Percentiles rank a stretch among this genome's conserved stretches.
These are phyloP conservation scores for Capronia coronata DNA, from an alignment of 2,329 filamentous ascomycete genomes.

Conservation along the genomic window DNA sequence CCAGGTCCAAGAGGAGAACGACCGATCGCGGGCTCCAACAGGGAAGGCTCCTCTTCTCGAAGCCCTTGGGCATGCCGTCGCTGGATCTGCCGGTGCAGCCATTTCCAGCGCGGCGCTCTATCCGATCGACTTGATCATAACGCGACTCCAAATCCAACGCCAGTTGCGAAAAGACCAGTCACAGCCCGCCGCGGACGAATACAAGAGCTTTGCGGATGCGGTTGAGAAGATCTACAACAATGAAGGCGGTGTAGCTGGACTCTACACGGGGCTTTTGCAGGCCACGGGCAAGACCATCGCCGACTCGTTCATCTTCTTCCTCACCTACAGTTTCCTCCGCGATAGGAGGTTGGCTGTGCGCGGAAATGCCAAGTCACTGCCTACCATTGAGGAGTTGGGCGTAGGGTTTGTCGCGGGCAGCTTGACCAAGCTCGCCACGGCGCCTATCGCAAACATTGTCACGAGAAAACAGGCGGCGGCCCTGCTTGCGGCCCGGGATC, in stretches of 20 bases:
- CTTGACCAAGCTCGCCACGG: slow-evolving; percentile 67
- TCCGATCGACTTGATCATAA: slow-evolving; percentile 74
- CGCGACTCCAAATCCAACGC: slow-evolving; percentile 72
- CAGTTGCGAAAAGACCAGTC: slow-evolving; percentile 42
- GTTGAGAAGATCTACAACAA: slow-evolving; percentile 61
- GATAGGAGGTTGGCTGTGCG: slow-evolving; percentile 37
- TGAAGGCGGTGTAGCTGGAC: slow-evolving; percentile 63
- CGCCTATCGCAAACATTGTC: slow-evolving; percentile 74
- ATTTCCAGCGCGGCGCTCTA: slow-evolving; percentile 74
- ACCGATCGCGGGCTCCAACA: slow-evolving; percentile 30
- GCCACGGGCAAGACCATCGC: slow-evolving; percentile 62
- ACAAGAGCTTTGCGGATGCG: slow-evolving; percentile 62
- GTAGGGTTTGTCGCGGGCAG: slow-evolving; percentile 69
- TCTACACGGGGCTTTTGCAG: slow-evolving; percentile 61
- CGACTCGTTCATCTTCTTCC: slow-evolving; percentile 81
- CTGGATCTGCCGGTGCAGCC: slow-evolving; percentile 70
- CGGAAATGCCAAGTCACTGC: slow-evolving; percentile 44
- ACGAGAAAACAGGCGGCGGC: slow-evolving; percentile 70
- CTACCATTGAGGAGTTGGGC: slow-evolving; percentile 63
- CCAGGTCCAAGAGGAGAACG: slow-evolving; percentile 34
- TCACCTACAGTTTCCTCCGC: slow-evolving; percentile 62
- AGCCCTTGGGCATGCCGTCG: slow-evolving; percentile 73
- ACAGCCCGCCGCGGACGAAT: slow-evolving; percentile 43
- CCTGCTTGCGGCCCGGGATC: slow-evolving; percentile 37
- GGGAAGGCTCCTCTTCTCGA: slow-evolving; percentile 49